phyloP scores from a whole-genome alignment of 306 rosid genomes.

The Senna siamea region DNA sequence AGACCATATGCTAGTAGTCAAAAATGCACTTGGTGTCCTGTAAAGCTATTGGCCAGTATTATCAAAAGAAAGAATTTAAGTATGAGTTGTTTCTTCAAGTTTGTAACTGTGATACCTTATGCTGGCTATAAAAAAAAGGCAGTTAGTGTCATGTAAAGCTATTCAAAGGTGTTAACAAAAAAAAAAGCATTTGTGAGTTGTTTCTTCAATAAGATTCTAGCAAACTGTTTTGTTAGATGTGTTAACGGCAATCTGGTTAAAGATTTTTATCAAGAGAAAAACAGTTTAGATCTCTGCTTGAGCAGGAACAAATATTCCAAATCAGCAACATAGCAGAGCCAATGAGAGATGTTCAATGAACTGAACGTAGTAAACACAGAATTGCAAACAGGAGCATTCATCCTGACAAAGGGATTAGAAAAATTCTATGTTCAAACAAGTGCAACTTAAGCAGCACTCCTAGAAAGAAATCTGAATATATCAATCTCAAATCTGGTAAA shows the following conservation, averaged over 20 bases:
- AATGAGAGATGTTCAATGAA: neutral
- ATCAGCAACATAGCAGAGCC: neutral
- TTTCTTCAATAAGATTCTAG: no score
- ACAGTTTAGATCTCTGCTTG: neutral
- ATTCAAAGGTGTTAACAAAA: neutral
- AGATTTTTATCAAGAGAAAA: neutral
- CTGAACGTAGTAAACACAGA: neutral
- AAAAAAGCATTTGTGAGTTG: neutral
- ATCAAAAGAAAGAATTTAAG: neutral
- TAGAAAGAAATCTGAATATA: slow-evolving; percentile 11
- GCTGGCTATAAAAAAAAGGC: no score
- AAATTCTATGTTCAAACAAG: slow-evolving; percentile 3
- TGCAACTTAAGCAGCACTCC: neutral
- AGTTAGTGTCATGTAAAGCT: neutral
- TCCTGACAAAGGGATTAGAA: neutral
- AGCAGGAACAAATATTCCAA: neutral
- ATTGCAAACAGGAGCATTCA: slow-evolving; percentile 10
- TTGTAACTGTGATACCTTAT: no score
- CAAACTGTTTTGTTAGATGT: no score
- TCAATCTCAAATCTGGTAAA: neutral
- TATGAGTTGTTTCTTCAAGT: neutral
- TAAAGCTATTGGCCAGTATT: neutral
- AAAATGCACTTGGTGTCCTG: neutral
- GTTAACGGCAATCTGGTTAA: slow-evolving; percentile 7
- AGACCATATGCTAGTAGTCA: no score